Percentiles rank a stretch among this genome's conserved stretches.
These are phyloP conservation scores for Kazachstania taianensis DNA, from an alignment of 805 yeast genomes.

Conservation along the genomic window DNA sequence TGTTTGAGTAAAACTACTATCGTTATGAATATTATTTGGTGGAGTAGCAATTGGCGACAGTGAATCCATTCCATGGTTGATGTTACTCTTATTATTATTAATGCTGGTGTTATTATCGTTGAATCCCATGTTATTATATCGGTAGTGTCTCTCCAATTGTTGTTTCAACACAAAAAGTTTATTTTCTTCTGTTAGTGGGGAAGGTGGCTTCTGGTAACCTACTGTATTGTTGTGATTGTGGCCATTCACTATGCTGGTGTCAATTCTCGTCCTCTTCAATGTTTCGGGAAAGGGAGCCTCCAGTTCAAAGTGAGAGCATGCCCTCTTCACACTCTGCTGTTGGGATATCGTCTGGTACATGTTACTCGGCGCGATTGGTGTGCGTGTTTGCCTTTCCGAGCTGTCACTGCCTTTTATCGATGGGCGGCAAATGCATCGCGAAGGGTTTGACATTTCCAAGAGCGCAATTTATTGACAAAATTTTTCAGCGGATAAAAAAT, in stretches of 20 bases:
- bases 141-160: too few relatives aligned
- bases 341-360: neutral
- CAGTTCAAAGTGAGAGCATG: slow-evolving; percentile 4
- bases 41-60: slow-evolving; percentile 4
- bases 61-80: too few relatives aligned
- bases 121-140: neutral
- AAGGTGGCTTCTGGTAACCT: neutral
- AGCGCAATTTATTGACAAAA: neutral
- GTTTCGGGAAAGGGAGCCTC: slow-evolving; percentile 7
- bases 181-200: too few relatives aligned
- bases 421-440: neutral
- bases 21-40: neutral
- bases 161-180: too few relatives aligned
- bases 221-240: neutral
- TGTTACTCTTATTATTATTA: too few relatives aligned
- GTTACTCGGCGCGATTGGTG: neutral
- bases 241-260: neutral
- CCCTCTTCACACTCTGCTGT: slow-evolving; percentile 3
- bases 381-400: neutral
- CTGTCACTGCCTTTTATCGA: neutral
- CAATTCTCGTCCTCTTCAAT: slow-evolving; percentile 4
- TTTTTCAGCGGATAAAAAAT: neutral
- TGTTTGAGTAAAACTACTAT: neutral
- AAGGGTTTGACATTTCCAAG: neutral
- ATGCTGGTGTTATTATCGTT: neutral